A percentile compares a stretch with the other conserved stretches of the same genome.
phyloP scores from a whole-genome alignment of 441 rosid genomes.

The Gossypium lobatum region DNA sequence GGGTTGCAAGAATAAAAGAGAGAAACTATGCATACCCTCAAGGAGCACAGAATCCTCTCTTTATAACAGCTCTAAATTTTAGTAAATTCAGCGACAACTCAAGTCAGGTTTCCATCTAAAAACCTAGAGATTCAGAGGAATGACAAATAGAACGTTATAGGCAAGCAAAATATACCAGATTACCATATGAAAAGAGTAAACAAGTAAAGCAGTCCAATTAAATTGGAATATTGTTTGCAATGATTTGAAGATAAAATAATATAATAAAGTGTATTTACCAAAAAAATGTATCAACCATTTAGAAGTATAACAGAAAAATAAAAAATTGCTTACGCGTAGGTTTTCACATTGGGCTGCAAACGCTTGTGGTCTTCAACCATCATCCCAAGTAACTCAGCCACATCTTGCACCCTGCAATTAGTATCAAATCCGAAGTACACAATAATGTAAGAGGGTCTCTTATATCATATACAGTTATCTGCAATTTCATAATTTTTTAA shows the following conservation, averaged over 20 bases:
- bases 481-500: background rate
- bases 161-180: background rate
- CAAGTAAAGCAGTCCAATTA: background rate
- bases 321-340: constrained; percentile 64
- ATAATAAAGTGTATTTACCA: background rate
- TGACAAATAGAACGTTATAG: background rate
- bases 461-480: background rate
- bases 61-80: no score
- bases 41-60: no score
- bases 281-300: background rate
- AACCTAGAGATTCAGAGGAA: background rate
- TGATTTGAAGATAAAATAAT: background rate
- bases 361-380: constrained; percentile 95
- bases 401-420: constrained; percentile 79
- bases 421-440: constrained; percentile 15
- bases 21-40: no score
- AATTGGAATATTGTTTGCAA: background rate
- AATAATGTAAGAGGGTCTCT: background rate
- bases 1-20: no score
- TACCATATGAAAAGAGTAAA: background rate
- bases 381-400: constrained; percentile 95
- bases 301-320: constrained; percentile 7
- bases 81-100: no score
- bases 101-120: background rate
- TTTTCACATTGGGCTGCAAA: constrained; percentile 78